Conservation (phyloP, 2,329 filamentous ascomycete genomes). For the Teratosphaeria pseudoeucalypti region DNA sequence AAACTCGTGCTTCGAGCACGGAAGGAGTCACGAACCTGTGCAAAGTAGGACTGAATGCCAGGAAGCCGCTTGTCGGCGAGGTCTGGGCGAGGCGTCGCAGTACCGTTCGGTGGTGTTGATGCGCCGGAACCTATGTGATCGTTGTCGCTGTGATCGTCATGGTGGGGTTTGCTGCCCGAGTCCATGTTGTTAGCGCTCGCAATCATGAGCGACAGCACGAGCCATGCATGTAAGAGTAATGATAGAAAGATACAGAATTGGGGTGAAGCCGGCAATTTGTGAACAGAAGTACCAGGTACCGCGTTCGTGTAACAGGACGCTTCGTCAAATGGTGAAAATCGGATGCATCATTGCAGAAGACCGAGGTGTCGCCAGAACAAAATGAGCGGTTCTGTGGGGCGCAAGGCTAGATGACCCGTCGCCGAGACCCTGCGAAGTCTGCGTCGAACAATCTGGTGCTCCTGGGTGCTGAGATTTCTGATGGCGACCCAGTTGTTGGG, state of each 20-base stretch:
- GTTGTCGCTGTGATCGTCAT: conserved; percentile 55
- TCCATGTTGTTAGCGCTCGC: conserved; percentile 17
- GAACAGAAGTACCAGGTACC: background rate
- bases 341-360: background rate
- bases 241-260: background rate
- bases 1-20: conserved; percentile 29
- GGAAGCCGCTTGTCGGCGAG: conserved; percentile 89
- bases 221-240: conserved; percentile 1
- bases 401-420: background rate
- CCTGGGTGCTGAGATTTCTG: background rate
- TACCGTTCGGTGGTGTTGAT: conserved; percentile 70
- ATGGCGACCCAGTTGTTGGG: background rate
- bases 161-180: conserved; percentile 23
- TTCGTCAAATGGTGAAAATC: background rate
- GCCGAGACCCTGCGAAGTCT: background rate
- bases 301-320: background rate
- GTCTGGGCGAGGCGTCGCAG: conserved; percentile 89
- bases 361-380: background rate
- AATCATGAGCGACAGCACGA: conserved; percentile 9
- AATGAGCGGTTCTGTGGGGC: background rate
- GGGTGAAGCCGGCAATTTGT: background rate
- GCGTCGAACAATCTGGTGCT: background rate
- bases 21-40: conserved; percentile 94
- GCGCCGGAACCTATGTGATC: conserved; percentile 71
- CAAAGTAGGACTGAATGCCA: conserved; percentile 89